These are phyloP conservation scores for Ophiostoma himal-ulmi DNA, from an alignment of 2,329 filamentous ascomycete species.

Conservation along the genomic window DNA sequence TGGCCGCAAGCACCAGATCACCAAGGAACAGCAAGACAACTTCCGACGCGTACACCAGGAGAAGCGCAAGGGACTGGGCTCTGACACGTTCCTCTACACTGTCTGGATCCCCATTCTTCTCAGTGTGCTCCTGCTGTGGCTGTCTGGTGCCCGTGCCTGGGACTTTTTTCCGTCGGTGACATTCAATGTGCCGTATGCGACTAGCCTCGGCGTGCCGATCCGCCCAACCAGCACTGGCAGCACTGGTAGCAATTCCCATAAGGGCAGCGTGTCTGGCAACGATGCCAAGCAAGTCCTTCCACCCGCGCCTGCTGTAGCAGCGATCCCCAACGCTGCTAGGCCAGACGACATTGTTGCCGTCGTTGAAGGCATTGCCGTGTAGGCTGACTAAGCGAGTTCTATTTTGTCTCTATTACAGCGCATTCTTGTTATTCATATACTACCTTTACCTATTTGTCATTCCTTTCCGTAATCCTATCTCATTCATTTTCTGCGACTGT, in stretches of 20 bases:
- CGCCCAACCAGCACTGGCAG: slow-evolving; percentile 14
- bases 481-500: neutral
- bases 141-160: slow-evolving; percentile 24
- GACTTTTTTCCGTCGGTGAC: slow-evolving; percentile 24
- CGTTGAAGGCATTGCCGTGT: slow-evolving; percentile 14
- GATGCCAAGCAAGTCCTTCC: slow-evolving; percentile 16
- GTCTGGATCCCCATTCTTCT: slow-evolving; percentile 42
- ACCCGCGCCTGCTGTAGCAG: slow-evolving; percentile 15
- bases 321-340: slow-evolving; percentile 7
- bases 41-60: slow-evolving; percentile 55
- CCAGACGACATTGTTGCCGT: slow-evolving; percentile 13
- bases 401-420: neutral
- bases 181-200: slow-evolving; percentile 27
- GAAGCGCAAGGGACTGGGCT: slow-evolving; percentile 57
- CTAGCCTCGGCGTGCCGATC: slow-evolving; percentile 23
- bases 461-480: no score
- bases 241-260: neutral
- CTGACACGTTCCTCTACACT: slow-evolving; percentile 61
- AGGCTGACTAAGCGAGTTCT: neutral
- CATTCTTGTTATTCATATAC: neutral
- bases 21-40: slow-evolving; percentile 59
- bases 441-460: neutral
- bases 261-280: neutral
- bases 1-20: slow-evolving; percentile 57
- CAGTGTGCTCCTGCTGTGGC: slow-evolving; percentile 26